A percentile compares a stretch with the other conserved stretches of the same genome.
Conservation (phyloP, 306 rosid species). For the Vigna nakashimae region DNA sequence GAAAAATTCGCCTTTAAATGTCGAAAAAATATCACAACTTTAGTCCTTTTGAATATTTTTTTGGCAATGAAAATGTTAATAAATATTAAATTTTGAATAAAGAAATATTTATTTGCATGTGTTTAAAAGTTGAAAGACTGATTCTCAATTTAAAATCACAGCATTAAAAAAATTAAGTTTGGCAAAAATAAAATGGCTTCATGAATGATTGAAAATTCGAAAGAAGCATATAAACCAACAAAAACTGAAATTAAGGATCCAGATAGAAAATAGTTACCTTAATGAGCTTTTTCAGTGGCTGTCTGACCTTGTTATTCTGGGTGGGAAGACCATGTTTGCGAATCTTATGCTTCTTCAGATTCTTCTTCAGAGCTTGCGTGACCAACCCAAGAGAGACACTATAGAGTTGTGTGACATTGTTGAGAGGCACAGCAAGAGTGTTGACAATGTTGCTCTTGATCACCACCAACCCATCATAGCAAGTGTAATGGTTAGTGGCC, state of each 20-base stretch:
- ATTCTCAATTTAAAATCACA: too few relatives aligned
- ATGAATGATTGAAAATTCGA: background rate
- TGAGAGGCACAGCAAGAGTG: slow-evolving; percentile 52
- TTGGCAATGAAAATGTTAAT: too few relatives aligned
- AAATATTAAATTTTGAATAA: too few relatives aligned
- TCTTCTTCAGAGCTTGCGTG: slow-evolving; percentile 51
- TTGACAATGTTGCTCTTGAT: slow-evolving; percentile 52
- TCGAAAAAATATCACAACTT: too few relatives aligned
- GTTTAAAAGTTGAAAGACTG: too few relatives aligned
- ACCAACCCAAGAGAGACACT: slow-evolving; percentile 82
- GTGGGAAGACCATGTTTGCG: slow-evolving; percentile 49
- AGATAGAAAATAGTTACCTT: slow-evolving; percentile 52
- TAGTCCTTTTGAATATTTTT: too few relatives aligned
- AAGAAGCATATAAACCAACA: background rate
- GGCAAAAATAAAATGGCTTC: too few relatives aligned
- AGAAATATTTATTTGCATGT: too few relatives aligned
- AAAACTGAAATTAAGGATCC: background rate
- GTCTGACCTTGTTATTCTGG: slow-evolving; percentile 44
- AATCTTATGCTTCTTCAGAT: slow-evolving; percentile 41
- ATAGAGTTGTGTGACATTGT: slow-evolving; percentile 53
- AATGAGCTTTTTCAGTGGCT: slow-evolving; percentile 63
- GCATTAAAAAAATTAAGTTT: too few relatives aligned
- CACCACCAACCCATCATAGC: slow-evolving; percentile 66
- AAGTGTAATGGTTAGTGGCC: slow-evolving; percentile 83
- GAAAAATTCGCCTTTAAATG: too few relatives aligned